Percentiles rank a stretch among this genome's conserved stretches.
phyloP scores from a whole-genome alignment of 257 asterid genomes.

The Henckelia pumila region DNA sequence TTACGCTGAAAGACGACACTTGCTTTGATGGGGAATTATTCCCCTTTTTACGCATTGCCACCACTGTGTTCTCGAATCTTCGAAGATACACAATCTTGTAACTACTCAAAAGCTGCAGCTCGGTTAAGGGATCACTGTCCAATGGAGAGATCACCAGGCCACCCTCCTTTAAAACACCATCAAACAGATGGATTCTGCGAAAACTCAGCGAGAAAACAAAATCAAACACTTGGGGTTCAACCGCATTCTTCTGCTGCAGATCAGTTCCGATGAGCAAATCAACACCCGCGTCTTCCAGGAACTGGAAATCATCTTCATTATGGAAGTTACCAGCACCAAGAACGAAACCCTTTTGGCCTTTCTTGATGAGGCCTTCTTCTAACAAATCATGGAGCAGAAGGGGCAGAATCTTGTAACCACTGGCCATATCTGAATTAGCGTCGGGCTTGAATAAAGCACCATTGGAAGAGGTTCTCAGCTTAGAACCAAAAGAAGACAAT shows the following conservation, averaged over 20 bases:
- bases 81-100: slow-evolving; percentile 37
- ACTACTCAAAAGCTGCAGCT: not conserved
- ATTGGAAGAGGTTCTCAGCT: not conserved
- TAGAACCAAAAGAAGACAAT: slow-evolving; percentile 25
- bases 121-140: not conserved
- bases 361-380: slow-evolving; percentile 42
- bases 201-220: slow-evolving; percentile 42
- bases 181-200: slow-evolving; percentile 29
- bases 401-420: slow-evolving; percentile 23
- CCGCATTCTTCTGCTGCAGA: slow-evolving; percentile 18
- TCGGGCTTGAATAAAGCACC: not conserved
- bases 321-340: not conserved
- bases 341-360: slow-evolving; percentile 27
- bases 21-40: slow-evolving; percentile 4
- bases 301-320: slow-evolving; percentile 28
- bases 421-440: not conserved
- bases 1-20: slow-evolving; percentile 21
- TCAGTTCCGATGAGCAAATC: slow-evolving; percentile 39
- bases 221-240: slow-evolving; percentile 46
- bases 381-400: slow-evolving; percentile 37
- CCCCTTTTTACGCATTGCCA: slow-evolving; percentile 37
- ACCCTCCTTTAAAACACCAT: slow-evolving; percentile 34
- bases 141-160: slow-evolving; percentile 28
- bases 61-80: slow-evolving; percentile 32
- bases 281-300: slow-evolving; percentile 38